Conservation (phyloP, 2,329 filamentous ascomycete species). For the Ambrosiella beaveri region DNA sequence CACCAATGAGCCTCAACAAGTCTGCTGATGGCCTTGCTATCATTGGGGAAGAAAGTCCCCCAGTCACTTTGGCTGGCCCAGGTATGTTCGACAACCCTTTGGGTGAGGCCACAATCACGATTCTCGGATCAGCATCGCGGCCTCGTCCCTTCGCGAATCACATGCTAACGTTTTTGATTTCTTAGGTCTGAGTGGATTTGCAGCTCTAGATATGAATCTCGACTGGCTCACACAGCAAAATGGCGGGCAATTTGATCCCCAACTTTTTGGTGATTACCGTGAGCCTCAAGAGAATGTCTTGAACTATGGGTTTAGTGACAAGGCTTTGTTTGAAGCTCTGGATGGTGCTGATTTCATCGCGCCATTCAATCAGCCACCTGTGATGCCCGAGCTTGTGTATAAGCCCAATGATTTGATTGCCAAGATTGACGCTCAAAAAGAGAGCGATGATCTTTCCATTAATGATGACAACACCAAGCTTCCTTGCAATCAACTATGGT, state of each 20-base stretch:
- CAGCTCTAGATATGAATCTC: constrained; percentile 29
- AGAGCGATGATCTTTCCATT: constrained; percentile 41
- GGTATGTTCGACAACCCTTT: constrained; percentile 7
- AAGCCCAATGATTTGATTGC: constrained; percentile 7
- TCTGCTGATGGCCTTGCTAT: constrained; percentile 44
- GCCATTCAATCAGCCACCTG: constrained; percentile 52
- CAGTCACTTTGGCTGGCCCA: constrained; percentile 18
- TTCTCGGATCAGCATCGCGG: constrained; percentile 5
- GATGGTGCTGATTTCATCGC: constrained; percentile 69
- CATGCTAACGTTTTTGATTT: constrained; percentile 11
- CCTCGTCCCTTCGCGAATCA: constrained; percentile 8
- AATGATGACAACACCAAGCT: constrained; percentile 38
- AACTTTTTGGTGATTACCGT: constrained; percentile 81
- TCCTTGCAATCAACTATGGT: constrained; percentile 12
- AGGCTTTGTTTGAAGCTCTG: constrained; percentile 45
- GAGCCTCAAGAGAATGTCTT: constrained; percentile 75
- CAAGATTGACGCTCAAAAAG: constrained; percentile 22
- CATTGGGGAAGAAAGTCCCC: constrained; percentile 42
- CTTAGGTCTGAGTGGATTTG: constrained; percentile 11
- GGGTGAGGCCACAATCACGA: constrained; percentile 1
- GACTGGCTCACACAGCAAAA: constrained; percentile 69
- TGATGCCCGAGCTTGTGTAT: constrained; percentile 7
- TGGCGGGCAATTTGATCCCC: constrained; percentile 73
- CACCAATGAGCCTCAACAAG: constrained; percentile 43
- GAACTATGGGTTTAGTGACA: constrained; percentile 22